Evolutionary conservation across 148 eudicot genomes (phyloP).

Genomic region (Mesembryanthemum crystallinum): DNA sequence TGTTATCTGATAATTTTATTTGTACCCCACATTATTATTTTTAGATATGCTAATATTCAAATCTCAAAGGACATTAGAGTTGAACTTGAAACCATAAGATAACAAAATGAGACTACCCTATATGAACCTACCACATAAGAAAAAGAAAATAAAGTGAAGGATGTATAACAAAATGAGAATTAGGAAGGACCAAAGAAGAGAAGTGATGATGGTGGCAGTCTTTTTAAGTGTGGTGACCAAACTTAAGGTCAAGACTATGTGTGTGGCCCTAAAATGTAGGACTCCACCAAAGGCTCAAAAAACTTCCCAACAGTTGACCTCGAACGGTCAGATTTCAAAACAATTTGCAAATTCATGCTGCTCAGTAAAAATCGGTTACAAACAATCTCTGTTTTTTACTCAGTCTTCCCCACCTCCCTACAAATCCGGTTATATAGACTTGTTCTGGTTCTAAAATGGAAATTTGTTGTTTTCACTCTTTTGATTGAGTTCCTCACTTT

Average conservation of each 20-base stretch:
- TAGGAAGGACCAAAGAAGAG: not conserved
- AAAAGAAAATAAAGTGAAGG: not conserved
- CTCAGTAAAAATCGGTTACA: constrained; percentile 34
- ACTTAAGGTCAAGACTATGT: constrained; percentile 8
- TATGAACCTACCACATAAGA: not conserved
- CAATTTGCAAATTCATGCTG: not conserved
- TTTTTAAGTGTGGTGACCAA: constrained; percentile 10
- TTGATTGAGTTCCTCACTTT: not conserved
- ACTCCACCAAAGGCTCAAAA: constrained; percentile 15
- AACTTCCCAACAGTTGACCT: constrained; percentile 20
- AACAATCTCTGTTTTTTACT: constrained; percentile 36
- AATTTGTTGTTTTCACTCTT: not conserved
- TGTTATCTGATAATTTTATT: not conserved
- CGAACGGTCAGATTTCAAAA: constrained; percentile 39
- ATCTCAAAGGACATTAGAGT: too few species aligned
- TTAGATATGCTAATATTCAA: too few species aligned
- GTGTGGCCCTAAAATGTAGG: constrained; percentile 39
- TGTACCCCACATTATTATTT: too few species aligned
- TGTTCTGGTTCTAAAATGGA: constrained; percentile 22
- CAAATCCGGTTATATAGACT: constrained; percentile 35
- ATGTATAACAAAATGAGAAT: not conserved
- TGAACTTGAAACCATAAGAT: too few species aligned
- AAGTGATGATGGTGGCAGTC: not conserved
- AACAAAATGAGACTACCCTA: too few species aligned
- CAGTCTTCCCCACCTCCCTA: constrained; percentile 38